These are phyloP conservation scores for Strobilomyces echinocephalus DNA, from an alignment of 768 basidiomycete species.

Conservation along the genomic window DNA sequence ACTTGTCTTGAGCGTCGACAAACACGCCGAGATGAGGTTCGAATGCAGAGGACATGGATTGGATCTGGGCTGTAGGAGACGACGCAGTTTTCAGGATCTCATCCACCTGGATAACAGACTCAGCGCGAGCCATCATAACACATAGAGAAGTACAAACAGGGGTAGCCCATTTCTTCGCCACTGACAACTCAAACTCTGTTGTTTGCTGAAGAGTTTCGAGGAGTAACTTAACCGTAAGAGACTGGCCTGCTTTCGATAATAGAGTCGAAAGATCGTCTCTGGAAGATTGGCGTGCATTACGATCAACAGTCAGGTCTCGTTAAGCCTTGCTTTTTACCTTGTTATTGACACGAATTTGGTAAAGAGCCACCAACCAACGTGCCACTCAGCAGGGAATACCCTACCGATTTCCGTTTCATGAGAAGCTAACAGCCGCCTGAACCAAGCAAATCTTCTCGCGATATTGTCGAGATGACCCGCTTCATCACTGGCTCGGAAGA, in stretches of 20 bases:
- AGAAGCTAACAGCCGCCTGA: slow-evolving; percentile 73
- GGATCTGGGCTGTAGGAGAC: slow-evolving; percentile 45
- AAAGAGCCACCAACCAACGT: slow-evolving; percentile 73
- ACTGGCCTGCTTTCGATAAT: slow-evolving; percentile 70
- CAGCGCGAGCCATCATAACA: neutral
- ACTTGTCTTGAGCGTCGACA: slow-evolving; percentile 95
- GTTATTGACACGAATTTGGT: slow-evolving; percentile 90
- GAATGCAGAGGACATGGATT: slow-evolving; percentile 82
- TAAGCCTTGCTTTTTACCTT: slow-evolving; percentile 42
- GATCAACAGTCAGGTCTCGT: neutral
- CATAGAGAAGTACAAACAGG: slow-evolving; percentile 44
- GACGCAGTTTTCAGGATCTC: slow-evolving; percentile 59
- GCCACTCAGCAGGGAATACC: slow-evolving; percentile 85
- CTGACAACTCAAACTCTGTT: slow-evolving; percentile 79
- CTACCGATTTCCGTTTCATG: slow-evolving; percentile 85
- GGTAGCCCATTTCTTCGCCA: slow-evolving; percentile 78
- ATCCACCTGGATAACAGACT: slow-evolving; percentile 42
- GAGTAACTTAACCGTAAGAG: slow-evolving; percentile 69
- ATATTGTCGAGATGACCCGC: slow-evolving; percentile 96
- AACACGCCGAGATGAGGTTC: slow-evolving; percentile 91
- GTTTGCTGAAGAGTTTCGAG: slow-evolving; percentile 85
- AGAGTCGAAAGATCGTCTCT: slow-evolving; percentile 84
- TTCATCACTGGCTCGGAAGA: slow-evolving; percentile 90
- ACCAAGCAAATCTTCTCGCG: slow-evolving; percentile 92
- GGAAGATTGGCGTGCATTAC: neutral